Conservation (phyloP, 2,329 filamentous ascomycete genomes). For the Catunica adiposa region DNA sequence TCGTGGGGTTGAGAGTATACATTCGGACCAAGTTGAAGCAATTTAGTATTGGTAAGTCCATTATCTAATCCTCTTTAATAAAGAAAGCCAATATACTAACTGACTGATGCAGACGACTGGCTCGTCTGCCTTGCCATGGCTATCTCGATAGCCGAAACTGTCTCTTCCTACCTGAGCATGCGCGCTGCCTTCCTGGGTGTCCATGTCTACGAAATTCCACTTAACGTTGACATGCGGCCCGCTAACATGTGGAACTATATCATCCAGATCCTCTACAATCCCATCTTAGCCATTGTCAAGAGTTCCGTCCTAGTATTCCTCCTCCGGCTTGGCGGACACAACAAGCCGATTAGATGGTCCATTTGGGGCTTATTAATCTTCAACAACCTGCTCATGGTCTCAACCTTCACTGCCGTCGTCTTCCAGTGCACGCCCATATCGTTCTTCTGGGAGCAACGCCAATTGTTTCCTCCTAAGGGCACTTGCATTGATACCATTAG, state of each 20-base stretch:
- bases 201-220: slow-evolving; percentile 15
- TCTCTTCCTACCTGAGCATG: slow-evolving; percentile 17
- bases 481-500: too few relatives aligned
- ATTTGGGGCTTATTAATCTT: too few relatives aligned
- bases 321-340: too few relatives aligned
- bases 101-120: slow-evolving; percentile 17
- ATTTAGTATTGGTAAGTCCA: slow-evolving; percentile 18
- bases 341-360: too few relatives aligned
- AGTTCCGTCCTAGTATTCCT: too few relatives aligned
- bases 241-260: slow-evolving; percentile 23
- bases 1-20: slow-evolving; percentile 19
- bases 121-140: slow-evolving; percentile 19
- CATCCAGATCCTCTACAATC: slow-evolving; percentile 28
- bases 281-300: too few relatives aligned
- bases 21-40: slow-evolving; percentile 19
- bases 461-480: too few relatives aligned
- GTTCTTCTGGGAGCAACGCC: too few relatives aligned
- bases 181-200: slow-evolving; percentile 22
- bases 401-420: too few relatives aligned
- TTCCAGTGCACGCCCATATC: too few relatives aligned
- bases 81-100: neutral
- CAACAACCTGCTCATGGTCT: too few relatives aligned
- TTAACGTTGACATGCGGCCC: slow-evolving; percentile 9
- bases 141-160: slow-evolving; percentile 10
- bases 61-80: slow-evolving; percentile 1